phyloP scores from a whole-genome alignment of 2,329 filamentous ascomycete genomes.

The Geosmithia putterillii region DNA sequence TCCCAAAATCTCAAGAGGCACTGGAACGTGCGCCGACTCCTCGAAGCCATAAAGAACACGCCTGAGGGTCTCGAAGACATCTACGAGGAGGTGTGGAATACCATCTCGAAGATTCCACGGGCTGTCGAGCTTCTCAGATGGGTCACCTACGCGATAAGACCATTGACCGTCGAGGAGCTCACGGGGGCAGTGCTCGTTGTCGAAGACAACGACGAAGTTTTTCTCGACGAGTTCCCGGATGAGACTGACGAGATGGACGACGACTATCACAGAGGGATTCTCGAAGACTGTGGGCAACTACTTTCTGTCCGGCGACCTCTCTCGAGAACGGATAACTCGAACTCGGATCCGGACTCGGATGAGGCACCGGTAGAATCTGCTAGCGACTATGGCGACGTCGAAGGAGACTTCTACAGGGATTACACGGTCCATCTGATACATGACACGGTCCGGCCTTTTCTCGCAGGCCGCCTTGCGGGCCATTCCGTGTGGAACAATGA shows the following conservation, averaged over 20 bases:
- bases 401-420: neutral
- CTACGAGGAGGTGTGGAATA: slow-evolving; percentile 17
- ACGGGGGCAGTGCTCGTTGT: slow-evolving; percentile 9
- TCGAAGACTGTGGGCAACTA: too few species aligned
- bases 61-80: slow-evolving; percentile 13
- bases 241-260: too few species aligned
- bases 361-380: too few species aligned
- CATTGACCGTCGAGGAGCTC: slow-evolving; percentile 10
- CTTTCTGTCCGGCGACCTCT: too few species aligned
- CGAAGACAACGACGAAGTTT: slow-evolving; percentile 2
- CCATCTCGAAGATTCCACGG: slow-evolving; percentile 8
- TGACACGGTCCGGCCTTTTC: too few species aligned
- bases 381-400: neutral
- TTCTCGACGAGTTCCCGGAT: too few species aligned
- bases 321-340: too few species aligned
- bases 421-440: neutral
- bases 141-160: slow-evolving; percentile 10
- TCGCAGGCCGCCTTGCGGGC: too few species aligned
- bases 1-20: slow-evolving; percentile 9
- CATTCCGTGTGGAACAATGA: too few species aligned
- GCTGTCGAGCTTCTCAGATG: slow-evolving; percentile 16
- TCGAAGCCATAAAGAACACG: slow-evolving; percentile 13
- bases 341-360: too few species aligned
- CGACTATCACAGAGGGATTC: too few species aligned
- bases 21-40: slow-evolving; percentile 7